phyloP scores from a whole-genome alignment of 2,329 filamentous ascomycete species.

The Penicillium sp. region DNA sequence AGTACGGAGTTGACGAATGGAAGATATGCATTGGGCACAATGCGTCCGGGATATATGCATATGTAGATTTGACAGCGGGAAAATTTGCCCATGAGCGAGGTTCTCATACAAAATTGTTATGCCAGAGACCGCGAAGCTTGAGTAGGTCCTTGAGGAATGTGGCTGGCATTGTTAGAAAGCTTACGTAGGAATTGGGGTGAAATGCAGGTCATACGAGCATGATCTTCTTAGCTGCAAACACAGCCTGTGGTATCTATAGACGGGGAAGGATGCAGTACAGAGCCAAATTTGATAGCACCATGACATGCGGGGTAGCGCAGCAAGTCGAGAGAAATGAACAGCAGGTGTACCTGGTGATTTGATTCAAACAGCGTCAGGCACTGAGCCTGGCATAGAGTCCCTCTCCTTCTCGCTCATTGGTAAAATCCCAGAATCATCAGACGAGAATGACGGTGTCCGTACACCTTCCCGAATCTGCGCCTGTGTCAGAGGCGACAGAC shows the following conservation, averaged over 20 bases:
- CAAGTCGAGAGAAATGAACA: neutral
- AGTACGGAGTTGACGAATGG: conserved; percentile 20
- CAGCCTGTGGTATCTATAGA: conserved; percentile 1
- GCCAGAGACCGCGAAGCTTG: neutral
- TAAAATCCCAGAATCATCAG: conserved; percentile 33
- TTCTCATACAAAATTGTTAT: neutral
- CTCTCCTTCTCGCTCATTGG: conserved; percentile 26
- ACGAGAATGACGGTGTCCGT: conserved; percentile 33
- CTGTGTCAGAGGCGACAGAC: conserved; percentile 38
- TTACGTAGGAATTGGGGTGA: no score
- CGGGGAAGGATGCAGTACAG: neutral
- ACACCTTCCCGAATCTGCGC: conserved; percentile 39
- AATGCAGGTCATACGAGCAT: neutral
- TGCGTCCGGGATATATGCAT: conserved; percentile 12
- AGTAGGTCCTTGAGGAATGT: no score
- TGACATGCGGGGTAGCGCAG: neutral
- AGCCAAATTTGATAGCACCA: neutral
- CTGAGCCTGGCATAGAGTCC: conserved; percentile 20
- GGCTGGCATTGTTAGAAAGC: neutral
- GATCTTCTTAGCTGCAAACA: neutral
- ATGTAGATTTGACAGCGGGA: neutral
- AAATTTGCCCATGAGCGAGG: neutral
- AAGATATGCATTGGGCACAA: conserved; percentile 7
- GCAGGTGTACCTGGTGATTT: conserved; percentile 1
- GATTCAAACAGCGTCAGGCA: conserved; percentile 14